These are phyloP conservation scores for Cicer arietinum DNA, from an alignment of 306 rosid genomes.

Conservation along the genomic window DNA sequence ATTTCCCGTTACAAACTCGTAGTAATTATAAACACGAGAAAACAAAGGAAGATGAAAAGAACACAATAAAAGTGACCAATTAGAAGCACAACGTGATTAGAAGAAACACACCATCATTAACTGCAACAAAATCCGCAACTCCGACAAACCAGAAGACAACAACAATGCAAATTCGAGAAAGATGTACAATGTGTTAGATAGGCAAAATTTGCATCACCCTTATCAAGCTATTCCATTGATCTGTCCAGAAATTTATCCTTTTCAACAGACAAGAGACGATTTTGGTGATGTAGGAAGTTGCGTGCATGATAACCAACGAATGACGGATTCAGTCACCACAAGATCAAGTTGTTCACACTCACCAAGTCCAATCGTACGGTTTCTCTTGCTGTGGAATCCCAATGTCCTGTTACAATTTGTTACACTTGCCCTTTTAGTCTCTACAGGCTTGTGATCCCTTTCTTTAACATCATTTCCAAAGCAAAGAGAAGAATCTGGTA, in stretches of 20 bases:
- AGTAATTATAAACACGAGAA: not conserved
- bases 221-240: slow-evolving; percentile 22
- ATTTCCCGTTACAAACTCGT: not conserved
- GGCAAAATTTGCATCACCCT: slow-evolving; percentile 49
- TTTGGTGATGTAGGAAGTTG: slow-evolving; percentile 73
- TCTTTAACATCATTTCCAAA: slow-evolving; percentile 45
- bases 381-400: slow-evolving; percentile 79
- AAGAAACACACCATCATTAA: slow-evolving; percentile 35
- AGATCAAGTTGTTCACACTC: slow-evolving; percentile 80
- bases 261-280: slow-evolving; percentile 84
- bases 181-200: slow-evolving; percentile 41
- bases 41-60: not conserved
- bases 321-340: slow-evolving; percentile 80
- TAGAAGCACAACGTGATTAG: slow-evolving; percentile 26
- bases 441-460: slow-evolving; percentile 49
- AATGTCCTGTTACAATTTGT: slow-evolving; percentile 54
- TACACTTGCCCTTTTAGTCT: slow-evolving; percentile 61
- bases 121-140: slow-evolving; percentile 4
- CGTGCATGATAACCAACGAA: slow-evolving; percentile 92
- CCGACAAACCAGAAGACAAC: slow-evolving; percentile 40
- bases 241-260: slow-evolving; percentile 18
- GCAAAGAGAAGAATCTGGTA: slow-evolving; percentile 59
- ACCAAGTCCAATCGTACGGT: slow-evolving; percentile 85
- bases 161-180: slow-evolving; percentile 25
- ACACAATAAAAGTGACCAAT: not conserved